Conservation (phyloP, 768 basidiomycete species). For the Pisolithus tinctorius region DNA sequence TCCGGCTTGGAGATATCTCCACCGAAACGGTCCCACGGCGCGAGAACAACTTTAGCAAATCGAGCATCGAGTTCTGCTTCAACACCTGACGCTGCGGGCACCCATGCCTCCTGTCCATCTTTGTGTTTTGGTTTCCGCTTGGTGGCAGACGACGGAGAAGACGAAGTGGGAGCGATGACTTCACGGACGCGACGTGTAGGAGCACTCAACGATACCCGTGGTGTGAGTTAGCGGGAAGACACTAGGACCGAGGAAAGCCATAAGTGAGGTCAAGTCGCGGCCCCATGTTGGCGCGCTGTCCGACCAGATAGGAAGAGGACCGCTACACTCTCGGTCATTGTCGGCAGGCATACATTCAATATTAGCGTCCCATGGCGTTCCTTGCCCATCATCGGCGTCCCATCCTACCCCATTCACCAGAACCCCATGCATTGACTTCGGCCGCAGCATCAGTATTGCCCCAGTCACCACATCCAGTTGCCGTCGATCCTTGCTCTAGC, state of each 20-base stretch:
- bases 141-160: neutral
- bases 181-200: conserved; percentile 51
- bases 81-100: conserved; percentile 23
- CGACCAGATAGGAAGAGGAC: conserved; percentile 7
- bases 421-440: conserved; percentile 1
- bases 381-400: conserved; percentile 4
- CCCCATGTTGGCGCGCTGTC: conserved; percentile 18
- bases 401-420: conserved; percentile 1
- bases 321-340: neutral
- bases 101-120: conserved; percentile 10
- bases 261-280: conserved; percentile 22
- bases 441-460: neutral
- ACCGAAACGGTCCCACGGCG: conserved; percentile 46
- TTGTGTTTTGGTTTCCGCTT: neutral
- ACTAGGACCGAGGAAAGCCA: conserved; percentile 47
- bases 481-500: neutral
- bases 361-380: conserved; percentile 7
- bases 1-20: conserved; percentile 32
- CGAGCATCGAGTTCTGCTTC: conserved; percentile 41
- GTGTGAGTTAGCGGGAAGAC: conserved; percentile 55
- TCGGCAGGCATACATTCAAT: neutral
- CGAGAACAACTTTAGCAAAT: conserved; percentile 45
- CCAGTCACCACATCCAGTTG: conserved; percentile 9
- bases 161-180: conserved; percentile 33
- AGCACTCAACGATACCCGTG: conserved; percentile 59